phyloP scores from a whole-genome alignment of 768 basidiomycete species.

The Mycena epipterygia region DNA sequence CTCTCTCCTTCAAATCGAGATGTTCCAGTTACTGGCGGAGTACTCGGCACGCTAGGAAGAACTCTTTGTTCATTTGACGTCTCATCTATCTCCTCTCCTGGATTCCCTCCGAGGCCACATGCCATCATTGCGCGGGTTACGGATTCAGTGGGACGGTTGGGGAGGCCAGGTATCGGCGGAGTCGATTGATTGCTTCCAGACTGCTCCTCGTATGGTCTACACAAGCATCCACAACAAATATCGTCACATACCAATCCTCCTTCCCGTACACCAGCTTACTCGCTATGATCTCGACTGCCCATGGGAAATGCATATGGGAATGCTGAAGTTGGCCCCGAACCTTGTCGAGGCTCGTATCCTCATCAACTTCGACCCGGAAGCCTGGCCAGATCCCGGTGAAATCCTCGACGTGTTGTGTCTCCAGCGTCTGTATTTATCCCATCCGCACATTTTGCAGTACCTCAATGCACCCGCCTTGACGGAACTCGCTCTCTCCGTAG shows the following conservation, averaged over 20 bases:
- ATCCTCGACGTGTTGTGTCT: not conserved
- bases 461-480: not conserved
- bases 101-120: not conserved
- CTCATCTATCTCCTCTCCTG: not conserved
- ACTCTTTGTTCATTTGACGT: not conserved
- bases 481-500: not conserved
- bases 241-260: not conserved
- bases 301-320: not conserved
- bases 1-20: not conserved
- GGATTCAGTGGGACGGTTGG: not conserved
- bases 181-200: slow-evolving; percentile 1
- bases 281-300: slow-evolving; percentile 4
- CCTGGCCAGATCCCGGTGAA: not conserved
- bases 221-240: not conserved
- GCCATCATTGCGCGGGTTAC: not conserved
- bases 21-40: not conserved
- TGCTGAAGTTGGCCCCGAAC: not conserved
- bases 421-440: not conserved
- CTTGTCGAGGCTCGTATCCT: slow-evolving; percentile 4
- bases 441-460: not conserved
- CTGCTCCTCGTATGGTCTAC: slow-evolving; percentile 1
- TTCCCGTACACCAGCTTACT: slow-evolving; percentile 2
- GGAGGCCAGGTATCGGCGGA: not conserved
- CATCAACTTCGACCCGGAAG: not conserved
- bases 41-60: slow-evolving; percentile 12